A percentile compares a stretch with the other conserved stretches of the same genome.
Conservation (phyloP, 257 asterid genomes). For the Linderniella brevidens region DNA sequence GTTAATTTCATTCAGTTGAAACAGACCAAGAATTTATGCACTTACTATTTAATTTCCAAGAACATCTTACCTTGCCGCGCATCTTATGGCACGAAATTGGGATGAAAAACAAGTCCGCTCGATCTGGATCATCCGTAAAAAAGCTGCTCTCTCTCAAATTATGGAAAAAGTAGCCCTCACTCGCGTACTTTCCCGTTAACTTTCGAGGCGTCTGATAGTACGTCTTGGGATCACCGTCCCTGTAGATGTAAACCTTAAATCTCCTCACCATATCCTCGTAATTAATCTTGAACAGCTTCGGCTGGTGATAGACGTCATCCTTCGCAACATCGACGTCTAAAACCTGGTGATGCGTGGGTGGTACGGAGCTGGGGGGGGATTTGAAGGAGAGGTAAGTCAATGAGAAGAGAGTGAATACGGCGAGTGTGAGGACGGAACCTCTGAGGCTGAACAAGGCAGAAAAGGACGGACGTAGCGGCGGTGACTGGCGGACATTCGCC, state of each 20-base stretch:
- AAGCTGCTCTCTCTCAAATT: conserved; percentile 76
- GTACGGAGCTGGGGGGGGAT: conserved; percentile 19
- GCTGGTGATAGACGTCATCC: conserved; percentile 56
- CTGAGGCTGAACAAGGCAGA: conserved; percentile 34
- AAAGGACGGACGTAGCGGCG: conserved; percentile 22
- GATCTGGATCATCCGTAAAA: conserved; percentile 67
- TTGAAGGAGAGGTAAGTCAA: conserved; percentile 53
- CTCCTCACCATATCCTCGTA: conserved; percentile 65
- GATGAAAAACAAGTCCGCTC: conserved; percentile 83
- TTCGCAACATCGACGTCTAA: conserved; percentile 6
- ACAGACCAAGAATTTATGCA: no score
- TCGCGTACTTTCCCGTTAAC: conserved; percentile 83
- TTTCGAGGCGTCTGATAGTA: conserved; percentile 89
- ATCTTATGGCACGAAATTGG: conserved; percentile 98
- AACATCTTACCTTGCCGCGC: conserved; percentile 75
- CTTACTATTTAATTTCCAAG: no score
- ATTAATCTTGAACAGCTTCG: conserved; percentile 53
- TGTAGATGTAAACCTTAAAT: conserved; percentile 77
- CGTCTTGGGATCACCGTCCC: conserved; percentile 92
- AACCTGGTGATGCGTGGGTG: conserved; percentile 14
- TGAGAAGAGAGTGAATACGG: conserved; percentile 48
- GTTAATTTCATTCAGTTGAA: no score
- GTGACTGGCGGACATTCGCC: conserved; percentile 19
- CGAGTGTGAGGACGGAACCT: conserved; percentile 57
- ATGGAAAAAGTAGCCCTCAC: conserved; percentile 88